phyloP scores from a whole-genome alignment of 768 basidiomycete genomes.

The Leucocoprinus sp. region DNA sequence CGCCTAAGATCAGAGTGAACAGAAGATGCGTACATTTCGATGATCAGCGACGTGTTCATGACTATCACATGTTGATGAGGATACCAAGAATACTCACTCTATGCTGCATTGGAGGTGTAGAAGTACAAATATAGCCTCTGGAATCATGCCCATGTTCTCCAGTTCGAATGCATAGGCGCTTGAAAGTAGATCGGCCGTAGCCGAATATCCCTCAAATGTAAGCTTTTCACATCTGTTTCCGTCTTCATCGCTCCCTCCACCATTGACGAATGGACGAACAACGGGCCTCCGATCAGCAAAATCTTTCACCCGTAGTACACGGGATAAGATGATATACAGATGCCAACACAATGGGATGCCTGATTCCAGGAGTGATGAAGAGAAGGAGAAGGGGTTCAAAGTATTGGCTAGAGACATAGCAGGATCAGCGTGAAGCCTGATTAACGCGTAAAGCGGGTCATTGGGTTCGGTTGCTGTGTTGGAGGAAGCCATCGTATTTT shows the following conservation, averaged over 20 bases:
- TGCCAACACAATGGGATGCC: constrained; percentile 77
- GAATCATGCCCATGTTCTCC: constrained; percentile 71
- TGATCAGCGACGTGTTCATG: no score
- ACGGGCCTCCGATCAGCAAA: constrained; percentile 61
- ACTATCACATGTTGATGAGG: neutral
- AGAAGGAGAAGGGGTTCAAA: constrained; percentile 67
- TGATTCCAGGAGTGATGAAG: constrained; percentile 68
- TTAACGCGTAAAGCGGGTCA: constrained; percentile 77
- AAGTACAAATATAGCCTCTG: constrained; percentile 83
- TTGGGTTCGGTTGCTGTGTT: constrained; percentile 13
- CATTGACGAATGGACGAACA: constrained; percentile 18
- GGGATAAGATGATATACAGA: constrained; percentile 79
- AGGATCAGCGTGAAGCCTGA: constrained; percentile 70
- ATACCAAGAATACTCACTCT: constrained; percentile 43
- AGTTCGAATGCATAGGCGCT: constrained; percentile 83
- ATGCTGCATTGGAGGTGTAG: constrained; percentile 76
- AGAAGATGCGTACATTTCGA: neutral
- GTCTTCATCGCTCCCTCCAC: constrained; percentile 20
- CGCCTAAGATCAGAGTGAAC: constrained; percentile 42
- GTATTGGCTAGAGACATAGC: constrained; percentile 60
- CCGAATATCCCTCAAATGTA: constrained; percentile 65
- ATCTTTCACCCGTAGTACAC: constrained; percentile 76
- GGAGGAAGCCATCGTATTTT: constrained; percentile 9
- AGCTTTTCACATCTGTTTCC: constrained; percentile 28
- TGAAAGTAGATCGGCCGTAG: constrained; percentile 75